Evolutionary conservation across 2,329 filamentous ascomycete genomes (phyloP).

Genomic region (Aurifilum marmelostoma): DNA sequence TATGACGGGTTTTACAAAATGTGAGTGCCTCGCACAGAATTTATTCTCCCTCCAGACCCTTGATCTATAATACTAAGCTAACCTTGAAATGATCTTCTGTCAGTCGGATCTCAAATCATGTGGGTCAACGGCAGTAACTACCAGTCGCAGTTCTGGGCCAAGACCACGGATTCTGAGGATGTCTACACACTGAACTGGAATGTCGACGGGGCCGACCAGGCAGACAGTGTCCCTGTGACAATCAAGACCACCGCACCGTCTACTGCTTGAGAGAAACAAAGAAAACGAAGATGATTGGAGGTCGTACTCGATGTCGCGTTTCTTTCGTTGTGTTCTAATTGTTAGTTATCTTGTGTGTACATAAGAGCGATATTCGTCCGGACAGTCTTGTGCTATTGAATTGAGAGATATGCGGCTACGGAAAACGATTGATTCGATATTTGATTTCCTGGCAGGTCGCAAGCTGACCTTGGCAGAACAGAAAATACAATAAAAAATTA

Average conservation of each 20-base stretch:
- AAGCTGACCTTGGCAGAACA: not conserved
- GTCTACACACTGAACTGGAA: slow-evolving; percentile 25
- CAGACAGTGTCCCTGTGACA: slow-evolving; percentile 22
- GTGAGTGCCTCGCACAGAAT: not conserved
- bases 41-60: not conserved
- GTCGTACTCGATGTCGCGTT: not conserved
- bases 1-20: slow-evolving; percentile 19
- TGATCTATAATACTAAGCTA: not conserved
- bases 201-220: slow-evolving; percentile 14
- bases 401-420: no score
- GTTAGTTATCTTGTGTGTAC: not conserved
- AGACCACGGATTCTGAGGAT: slow-evolving; percentile 11
- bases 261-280: not conserved
- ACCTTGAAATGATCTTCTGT: not conserved
- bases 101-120: slow-evolving; percentile 11
- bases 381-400: not conserved
- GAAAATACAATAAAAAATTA: not conserved
- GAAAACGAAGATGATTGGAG: not conserved
- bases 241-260: slow-evolving; percentile 14
- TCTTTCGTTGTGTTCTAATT: not conserved
- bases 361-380: not conserved
- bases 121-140: slow-evolving; percentile 17
- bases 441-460: not conserved
- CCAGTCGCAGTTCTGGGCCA: slow-evolving; percentile 27
- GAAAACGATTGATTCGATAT: no score